Percentiles rank a stretch among this genome's conserved stretches.
Conservation (phyloP, 2,329 filamentous ascomycete genomes). For the Dactylella cylindrospora region DNA sequence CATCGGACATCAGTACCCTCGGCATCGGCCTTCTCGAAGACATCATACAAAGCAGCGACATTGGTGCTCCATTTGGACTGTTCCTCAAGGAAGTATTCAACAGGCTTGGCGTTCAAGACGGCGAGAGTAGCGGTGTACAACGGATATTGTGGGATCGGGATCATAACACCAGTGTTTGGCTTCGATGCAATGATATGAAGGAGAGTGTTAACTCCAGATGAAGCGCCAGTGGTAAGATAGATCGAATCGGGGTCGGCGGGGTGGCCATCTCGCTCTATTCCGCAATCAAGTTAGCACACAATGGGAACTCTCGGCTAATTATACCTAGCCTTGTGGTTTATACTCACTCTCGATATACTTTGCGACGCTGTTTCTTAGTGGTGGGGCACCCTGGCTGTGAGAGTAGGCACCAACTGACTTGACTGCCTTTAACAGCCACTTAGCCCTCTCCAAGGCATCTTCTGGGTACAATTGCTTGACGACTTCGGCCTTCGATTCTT, state of each 20-base stretch:
- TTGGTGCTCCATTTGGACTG: conserved; percentile 83
- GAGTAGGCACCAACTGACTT: conserved; percentile 96
- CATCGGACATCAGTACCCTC: conserved; percentile 84
- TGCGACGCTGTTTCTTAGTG: conserved; percentile 84
- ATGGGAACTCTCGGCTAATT: not conserved
- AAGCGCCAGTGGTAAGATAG: conserved; percentile 89
- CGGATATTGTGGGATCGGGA: conserved; percentile 96
- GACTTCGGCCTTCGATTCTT: conserved; percentile 74
- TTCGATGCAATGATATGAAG: conserved; percentile 82
- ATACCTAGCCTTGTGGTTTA: not conserved
- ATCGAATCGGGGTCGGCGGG: conserved; percentile 76
- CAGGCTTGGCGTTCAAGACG: conserved; percentile 78
- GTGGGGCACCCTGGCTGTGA: conserved; percentile 83
- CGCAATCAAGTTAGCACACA: not conserved
- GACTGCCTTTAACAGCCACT: conserved; percentile 75
- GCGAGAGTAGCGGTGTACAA: conserved; percentile 93
- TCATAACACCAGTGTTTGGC: conserved; percentile 76
- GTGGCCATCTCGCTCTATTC: conserved; percentile 77
- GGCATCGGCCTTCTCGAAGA: conserved; percentile 71
- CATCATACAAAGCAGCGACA: conserved; percentile 70
- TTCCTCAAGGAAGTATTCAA: conserved; percentile 94
- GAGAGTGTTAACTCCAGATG: conserved; percentile 90
- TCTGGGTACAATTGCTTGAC: conserved; percentile 76
- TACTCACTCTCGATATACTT: conserved; percentile 81
- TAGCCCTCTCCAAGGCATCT: conserved; percentile 83